phyloP scores from a whole-genome alignment of 257 asterid species.

The Coffea canephora region DNA sequence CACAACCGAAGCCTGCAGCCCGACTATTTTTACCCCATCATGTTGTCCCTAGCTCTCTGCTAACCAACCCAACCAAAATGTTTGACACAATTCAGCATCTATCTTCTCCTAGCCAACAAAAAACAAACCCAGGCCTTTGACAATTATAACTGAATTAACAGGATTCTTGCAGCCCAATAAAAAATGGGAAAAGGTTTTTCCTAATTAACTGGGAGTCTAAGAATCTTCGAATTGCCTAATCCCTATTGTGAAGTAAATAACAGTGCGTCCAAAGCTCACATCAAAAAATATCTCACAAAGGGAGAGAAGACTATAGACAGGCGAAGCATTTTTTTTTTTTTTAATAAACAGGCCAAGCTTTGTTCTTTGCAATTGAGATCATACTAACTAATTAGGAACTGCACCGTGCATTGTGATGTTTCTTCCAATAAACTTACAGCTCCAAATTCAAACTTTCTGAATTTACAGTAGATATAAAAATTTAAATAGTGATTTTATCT shows the following conservation, averaged over 20 bases:
- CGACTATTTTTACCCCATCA: background rate
- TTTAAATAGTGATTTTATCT: no score
- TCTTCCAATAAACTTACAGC: background rate
- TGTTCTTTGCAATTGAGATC: no score
- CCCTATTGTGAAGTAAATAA: no score
- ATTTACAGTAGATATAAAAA: background rate
- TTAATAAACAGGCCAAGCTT: no score
- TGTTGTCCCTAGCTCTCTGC: background rate
- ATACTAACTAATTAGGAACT: no score
- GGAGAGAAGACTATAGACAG: no score
- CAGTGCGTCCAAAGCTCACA: no score
- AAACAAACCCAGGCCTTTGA: background rate
- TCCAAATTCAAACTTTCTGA: no score
- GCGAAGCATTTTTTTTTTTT: no score
- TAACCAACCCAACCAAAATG: background rate
- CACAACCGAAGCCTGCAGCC: background rate
- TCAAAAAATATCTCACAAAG: no score
- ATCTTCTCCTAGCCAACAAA: background rate
- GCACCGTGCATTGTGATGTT: no score
- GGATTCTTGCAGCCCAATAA: background rate
- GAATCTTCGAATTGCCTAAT: conserved; percentile 1
- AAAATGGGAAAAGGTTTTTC: no score
- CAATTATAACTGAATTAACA: background rate
- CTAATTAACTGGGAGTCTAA: background rate
- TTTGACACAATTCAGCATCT: background rate